Percentiles rank a stretch among this genome's conserved stretches.
phyloP scores from a whole-genome alignment of 768 basidiomycete genomes.

The Gyrodon lividus region DNA sequence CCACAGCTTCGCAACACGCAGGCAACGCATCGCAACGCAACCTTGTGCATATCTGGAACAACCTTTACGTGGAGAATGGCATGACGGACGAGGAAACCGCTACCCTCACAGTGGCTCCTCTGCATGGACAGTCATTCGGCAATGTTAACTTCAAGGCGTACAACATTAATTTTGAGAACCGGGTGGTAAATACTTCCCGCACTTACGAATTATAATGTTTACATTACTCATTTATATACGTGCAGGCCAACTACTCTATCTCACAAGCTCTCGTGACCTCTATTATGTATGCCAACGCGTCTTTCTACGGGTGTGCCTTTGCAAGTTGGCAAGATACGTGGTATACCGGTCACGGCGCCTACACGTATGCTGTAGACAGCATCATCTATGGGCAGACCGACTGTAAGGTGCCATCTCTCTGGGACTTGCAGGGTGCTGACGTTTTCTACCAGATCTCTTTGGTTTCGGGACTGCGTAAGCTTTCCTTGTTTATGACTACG shows the following conservation, averaged over 20 bases:
- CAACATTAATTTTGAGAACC: slow-evolving; percentile 63
- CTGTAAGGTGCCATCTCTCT: no score
- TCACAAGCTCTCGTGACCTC: slow-evolving; percentile 64
- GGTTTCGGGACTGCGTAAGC: slow-evolving; percentile 60
- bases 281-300: slow-evolving; percentile 63
- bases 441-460: slow-evolving; percentile 43
- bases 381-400: slow-evolving; percentile 64
- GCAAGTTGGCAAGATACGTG: slow-evolving; percentile 40
- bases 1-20: no score
- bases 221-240: no score
- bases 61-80: slow-evolving; percentile 48
- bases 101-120: no score
- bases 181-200: no score
- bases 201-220: no score
- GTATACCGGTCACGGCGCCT: slow-evolving; percentile 58
- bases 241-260: slow-evolving; percentile 54
- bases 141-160: slow-evolving; percentile 61
- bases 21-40: slow-evolving; percentile 42
- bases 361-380: slow-evolving; percentile 61
- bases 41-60: slow-evolving; percentile 53
- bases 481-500: no score
- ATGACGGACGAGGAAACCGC: no score
- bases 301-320: slow-evolving; percentile 62
- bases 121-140: slow-evolving; percentile 55
- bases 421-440: slow-evolving; percentile 33